Percentiles rank a stretch among this genome's conserved stretches.
Evolutionary conservation across 805 yeast species (phyloP).

Genomic region (Metschnikowia peoriensis): DNA sequence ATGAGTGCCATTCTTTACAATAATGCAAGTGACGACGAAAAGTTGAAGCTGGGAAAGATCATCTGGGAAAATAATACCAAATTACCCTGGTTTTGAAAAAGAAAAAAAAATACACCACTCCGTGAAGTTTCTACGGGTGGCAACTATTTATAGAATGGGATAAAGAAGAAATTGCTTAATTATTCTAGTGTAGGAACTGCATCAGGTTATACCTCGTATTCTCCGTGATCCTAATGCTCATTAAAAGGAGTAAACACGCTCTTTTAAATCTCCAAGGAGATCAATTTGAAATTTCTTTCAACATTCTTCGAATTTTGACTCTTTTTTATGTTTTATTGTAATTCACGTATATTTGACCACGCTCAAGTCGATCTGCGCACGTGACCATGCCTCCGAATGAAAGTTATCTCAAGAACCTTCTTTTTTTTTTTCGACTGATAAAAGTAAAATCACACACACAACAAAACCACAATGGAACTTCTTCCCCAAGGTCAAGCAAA

Average conservation of each 20-base stretch:
- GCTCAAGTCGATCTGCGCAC: background rate
- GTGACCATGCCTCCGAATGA: background rate
- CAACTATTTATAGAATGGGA: background rate
- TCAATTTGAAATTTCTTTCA: too few relatives aligned
- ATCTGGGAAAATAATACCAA: constrained; percentile 44
- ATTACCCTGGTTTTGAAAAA: constrained; percentile 39
- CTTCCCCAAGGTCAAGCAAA: constrained; percentile 57
- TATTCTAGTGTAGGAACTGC: too few relatives aligned
- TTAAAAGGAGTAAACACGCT: too few relatives aligned
- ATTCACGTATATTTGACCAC: too few relatives aligned
- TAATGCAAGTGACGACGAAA: constrained; percentile 24
- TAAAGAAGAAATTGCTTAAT: background rate
- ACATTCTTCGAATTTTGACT: too few relatives aligned
- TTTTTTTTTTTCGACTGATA: too few relatives aligned
- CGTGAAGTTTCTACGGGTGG: too few relatives aligned
- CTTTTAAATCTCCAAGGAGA: too few relatives aligned
- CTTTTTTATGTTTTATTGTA: too few relatives aligned
- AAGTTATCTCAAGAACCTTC: background rate
- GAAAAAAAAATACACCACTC: background rate
- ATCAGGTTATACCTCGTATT: too few relatives aligned
- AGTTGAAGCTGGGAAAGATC: constrained; percentile 25
- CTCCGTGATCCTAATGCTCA: too few relatives aligned
- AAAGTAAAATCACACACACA: background rate
- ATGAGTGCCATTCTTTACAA: constrained; percentile 34
- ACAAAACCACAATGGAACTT: constrained; percentile 34